Conservation (phyloP, 108 stramenopile genomes). For the Aurantiochytrium sp. region DNA sequence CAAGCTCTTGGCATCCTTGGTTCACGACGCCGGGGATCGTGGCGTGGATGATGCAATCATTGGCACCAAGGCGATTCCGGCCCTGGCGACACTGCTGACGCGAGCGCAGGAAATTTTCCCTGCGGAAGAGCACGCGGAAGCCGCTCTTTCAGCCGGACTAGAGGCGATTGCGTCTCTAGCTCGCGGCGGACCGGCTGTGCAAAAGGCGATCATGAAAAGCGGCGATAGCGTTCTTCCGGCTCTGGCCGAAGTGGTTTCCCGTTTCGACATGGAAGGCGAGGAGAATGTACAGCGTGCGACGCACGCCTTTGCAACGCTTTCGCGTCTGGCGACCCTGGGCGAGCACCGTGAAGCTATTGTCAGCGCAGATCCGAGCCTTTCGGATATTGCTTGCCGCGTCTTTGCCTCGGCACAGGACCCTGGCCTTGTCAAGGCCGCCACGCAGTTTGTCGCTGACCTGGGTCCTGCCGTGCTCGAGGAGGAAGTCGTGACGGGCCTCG, state of each 20-base stretch:
- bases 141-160: not conserved
- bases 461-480: not conserved
- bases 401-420: not conserved
- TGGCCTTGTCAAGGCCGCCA: not conserved
- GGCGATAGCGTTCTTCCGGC: not conserved
- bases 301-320: not conserved
- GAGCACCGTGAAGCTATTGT: not conserved
- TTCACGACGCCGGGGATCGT: not conserved
- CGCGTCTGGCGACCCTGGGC: slow-evolving; percentile 2
- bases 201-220: not conserved
- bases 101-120: not conserved
- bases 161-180: not conserved
- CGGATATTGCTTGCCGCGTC: not conserved
- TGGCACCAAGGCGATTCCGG: slow-evolving; percentile 11
- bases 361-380: not conserved
- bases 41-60: not conserved
- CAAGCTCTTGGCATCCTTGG: not conserved
- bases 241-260: not conserved
- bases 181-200: not conserved
- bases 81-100: not conserved
- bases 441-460: not conserved
- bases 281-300: not conserved
- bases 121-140: not conserved
- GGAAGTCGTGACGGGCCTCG: not conserved
- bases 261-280: not conserved